Base-by-base conservation (phyloP, 768 basidiomycete genomes). In the Clavaria fumosa region DNA sequence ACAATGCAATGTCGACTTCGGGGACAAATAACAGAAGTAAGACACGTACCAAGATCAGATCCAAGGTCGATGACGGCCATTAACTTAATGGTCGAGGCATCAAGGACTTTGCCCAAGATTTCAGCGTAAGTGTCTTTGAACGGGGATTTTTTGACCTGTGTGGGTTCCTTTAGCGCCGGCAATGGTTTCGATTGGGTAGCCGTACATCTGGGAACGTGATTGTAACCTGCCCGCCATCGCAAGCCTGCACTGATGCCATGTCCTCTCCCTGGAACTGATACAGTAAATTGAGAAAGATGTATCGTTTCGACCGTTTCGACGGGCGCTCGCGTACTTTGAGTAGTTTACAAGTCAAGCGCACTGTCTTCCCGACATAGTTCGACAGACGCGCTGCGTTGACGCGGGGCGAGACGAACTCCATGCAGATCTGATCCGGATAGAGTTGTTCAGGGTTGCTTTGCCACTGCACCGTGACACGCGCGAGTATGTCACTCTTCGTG, bases 111-210 rank as follows among this genome's bases (percentile, higher is more conserved):
- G 4, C 80, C 82, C 20, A 85, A 64, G 37, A 85, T 58, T 52
- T 86, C 83, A 32, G 78, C 58, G 43, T 58, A 82, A 2, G 67
- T 57, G 14, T n/a, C n/a, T n/a, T n/a, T n/a, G n/a, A n/a, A n/a
- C n/a, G n/a, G n/a, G n/a, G n/a, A n/a, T n/a, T n/a, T n/a, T n/a
- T n/a, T n/a, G n/a, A n/a, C n/a, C n/a, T n/a, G n/a, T n/a, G n/a
- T n/a, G n/a, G n/a, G n/a, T n/a, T n/a, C n/a, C n/a, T n/a, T n/a
- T n/a, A n/a, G n/a, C n/a, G n/a, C n/a, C n/a, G n/a, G n/a, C n/a
- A n/a, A n/a, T n/a, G n/a, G n/a, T n/a, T n/a, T n/a, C n/a, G n/a
- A n/a, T n/a, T n/a, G n/a, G n/a, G n/a, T n/a, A 26, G 42, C 39
- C 58, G 47, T 34, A 74, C 75, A 40, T 52, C 44, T 3, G 45